Evolutionary conservation across 208 protist genomes (phyloP), one percentile per base, ranked within the genome.

Genomic region (Leishmania tarentolae): DNA sequence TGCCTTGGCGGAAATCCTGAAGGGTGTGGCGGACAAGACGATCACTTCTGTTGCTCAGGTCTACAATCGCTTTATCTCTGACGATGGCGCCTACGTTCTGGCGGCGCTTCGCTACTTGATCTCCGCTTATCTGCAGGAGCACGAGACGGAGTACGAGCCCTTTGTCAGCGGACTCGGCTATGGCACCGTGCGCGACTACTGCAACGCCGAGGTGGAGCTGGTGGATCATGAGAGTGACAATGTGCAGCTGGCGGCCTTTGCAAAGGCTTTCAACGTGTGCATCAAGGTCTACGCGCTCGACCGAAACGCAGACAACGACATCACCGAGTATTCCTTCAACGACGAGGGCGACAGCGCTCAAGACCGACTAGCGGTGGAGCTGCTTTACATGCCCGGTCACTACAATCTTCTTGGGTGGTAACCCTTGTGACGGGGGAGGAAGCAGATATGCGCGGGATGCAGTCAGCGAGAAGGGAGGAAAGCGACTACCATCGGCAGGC

Each of bases 321-420:
- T 87, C 17, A 92, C 90, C 15, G 86, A 86, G 69, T 74, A 84
- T 66, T 47, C 71, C 28, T 80, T 79, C 68, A 84, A 85, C 46
- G 82, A 81, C 44, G 78, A 77, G 56, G 68, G 63, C 8, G 56
- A 75, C 46, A 57, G 50, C 7, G 61, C 79, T n/a, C 78, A n/a
- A 1, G 40, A 71, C 11, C 61, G 37, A 8, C 28, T 79, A 6
- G 81, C 79, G n/a, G 83, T 88, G 13, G 56, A 89, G 69, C 88
- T 97, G 66, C 88, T 95, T 17, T 97, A 90, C 81, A 86, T 89
- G 31, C 94, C 94, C 8, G 94, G 94, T 1, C 94, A 97, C 75
- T 97, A 96, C 75, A 93, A 97, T 77, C 77, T 95, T 21, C 85
- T 96, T 0, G 84, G 88, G 50, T 61, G 53, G 42, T 81, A 65